Evolutionary conservation across 257 asterid species (phyloP).

Genomic region (Catharanthus roseus): DNA sequence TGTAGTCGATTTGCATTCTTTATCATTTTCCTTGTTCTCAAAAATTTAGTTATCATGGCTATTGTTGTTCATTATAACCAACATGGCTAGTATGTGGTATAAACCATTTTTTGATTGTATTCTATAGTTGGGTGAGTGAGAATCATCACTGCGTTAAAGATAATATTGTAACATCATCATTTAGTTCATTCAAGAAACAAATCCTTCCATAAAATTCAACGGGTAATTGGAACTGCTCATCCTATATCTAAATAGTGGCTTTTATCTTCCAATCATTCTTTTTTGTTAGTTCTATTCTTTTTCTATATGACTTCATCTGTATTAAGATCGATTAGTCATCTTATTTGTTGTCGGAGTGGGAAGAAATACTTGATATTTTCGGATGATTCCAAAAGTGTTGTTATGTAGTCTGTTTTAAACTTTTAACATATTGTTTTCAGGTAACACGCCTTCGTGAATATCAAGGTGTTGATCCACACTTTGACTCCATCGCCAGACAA

Average conservation of each 20-base stretch:
- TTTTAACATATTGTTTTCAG: slow-evolving; percentile 25
- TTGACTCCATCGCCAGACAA: slow-evolving; percentile 88
- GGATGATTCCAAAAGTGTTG: not conserved
- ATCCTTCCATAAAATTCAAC: not conserved
- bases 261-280: not conserved
- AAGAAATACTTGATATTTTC: not conserved
- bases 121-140: not conserved
- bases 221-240: not conserved
- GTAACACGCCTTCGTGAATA: slow-evolving; percentile 88
- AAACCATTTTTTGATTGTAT: not conserved
- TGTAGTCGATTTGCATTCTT: not conserved
- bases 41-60: not conserved
- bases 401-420: not conserved
- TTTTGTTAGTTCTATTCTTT: not conserved
- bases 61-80: not conserved
- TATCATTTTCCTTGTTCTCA: not conserved
- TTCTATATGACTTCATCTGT: too few species aligned
- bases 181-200: not conserved
- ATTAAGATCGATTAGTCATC: not conserved
- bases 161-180: not conserved
- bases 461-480: slow-evolving; percentile 99
- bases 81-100: not conserved
- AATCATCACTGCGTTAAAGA: not conserved
- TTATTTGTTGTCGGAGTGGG: too few species aligned
- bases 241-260: not conserved